Percentiles rank a stretch among this genome's conserved stretches.
Conservation (phyloP, 345 rosid species). For the Citrus hindsii region DNA sequence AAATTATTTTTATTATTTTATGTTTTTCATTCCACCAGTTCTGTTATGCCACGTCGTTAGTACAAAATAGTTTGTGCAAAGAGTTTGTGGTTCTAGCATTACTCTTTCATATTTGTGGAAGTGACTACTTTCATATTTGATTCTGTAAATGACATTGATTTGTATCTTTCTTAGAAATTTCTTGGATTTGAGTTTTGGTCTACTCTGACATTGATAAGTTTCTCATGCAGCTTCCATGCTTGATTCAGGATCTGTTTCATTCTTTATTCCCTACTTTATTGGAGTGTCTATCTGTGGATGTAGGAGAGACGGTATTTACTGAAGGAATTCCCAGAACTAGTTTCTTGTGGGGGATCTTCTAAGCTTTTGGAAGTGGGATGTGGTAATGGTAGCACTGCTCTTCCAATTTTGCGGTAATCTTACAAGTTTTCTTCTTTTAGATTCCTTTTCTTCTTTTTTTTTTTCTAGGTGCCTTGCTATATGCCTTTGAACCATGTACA, state of each 20-base stretch:
- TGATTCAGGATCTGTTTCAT: not conserved
- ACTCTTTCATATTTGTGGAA: not conserved
- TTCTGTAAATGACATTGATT: not conserved
- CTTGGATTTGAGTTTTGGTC: not conserved
- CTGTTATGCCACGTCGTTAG: too few species aligned
- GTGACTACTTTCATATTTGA: not conserved
- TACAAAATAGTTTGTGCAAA: too few species aligned
- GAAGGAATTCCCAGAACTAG: conserved; percentile 86
- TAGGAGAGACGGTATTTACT: conserved; percentile 86
- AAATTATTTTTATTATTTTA: too few species aligned
- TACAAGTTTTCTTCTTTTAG: not conserved
- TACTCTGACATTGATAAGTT: not conserved
- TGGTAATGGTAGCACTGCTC: conserved; percentile 82
- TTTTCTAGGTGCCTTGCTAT: not conserved
- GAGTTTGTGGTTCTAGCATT: too few species aligned
- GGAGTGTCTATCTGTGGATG: conserved; percentile 5
- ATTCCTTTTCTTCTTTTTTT: too few species aligned
- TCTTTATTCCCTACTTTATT: not conserved
- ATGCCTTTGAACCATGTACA: not conserved
- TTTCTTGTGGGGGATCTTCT: conserved; percentile 42
- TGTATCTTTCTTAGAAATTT: not conserved
- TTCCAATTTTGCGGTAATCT: conserved; percentile 72
- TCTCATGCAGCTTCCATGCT: not conserved
- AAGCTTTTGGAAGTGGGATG: conserved; percentile 87
- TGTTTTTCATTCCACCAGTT: too few species aligned